These are phyloP conservation scores for Chaetoceros tenuissimus DNA, from an alignment of 108 stramenopile species.

Conservation along the genomic window DNA sequence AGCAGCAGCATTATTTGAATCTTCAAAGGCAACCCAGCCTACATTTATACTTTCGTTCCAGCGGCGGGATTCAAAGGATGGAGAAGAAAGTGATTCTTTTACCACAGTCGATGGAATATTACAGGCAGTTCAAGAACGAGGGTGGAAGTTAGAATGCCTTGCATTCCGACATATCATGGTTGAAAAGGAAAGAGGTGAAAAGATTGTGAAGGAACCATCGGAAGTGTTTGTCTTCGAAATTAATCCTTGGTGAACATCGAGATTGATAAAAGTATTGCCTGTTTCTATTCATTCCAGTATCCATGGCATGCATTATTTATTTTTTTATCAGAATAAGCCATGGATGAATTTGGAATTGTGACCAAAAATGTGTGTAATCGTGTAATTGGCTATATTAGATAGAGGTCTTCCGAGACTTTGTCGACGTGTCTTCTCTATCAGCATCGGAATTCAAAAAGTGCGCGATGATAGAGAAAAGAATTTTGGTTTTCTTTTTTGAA, in stretches of 20 bases:
- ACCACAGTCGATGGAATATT: constrained; percentile 44
- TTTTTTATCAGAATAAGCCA: too few relatives aligned
- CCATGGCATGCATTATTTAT: too few relatives aligned
- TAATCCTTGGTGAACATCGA: background rate
- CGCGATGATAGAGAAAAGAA: too few relatives aligned
- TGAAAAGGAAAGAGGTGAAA: constrained; percentile 10
- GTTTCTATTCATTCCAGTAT: too few relatives aligned
- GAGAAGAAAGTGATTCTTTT: constrained; percentile 24
- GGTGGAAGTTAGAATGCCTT: constrained; percentile 53
- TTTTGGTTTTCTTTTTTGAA: too few relatives aligned
- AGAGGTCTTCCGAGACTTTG: too few relatives aligned
- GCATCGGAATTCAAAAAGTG: too few relatives aligned
- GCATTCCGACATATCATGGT: constrained; percentile 36
- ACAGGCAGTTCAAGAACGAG: constrained; percentile 24
- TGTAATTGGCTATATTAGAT: too few relatives aligned
- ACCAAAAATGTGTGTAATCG: too few relatives aligned
- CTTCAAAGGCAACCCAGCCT: constrained; percentile 13
- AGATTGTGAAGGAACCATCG: constrained; percentile 8
- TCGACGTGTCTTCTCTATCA: too few relatives aligned
- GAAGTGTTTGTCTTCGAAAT: constrained; percentile 46
- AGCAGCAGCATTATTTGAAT: constrained; percentile 30
- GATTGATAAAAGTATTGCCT: too few relatives aligned
- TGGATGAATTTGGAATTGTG: too few relatives aligned
- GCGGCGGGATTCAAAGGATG: constrained; percentile 38
- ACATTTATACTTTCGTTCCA: constrained; percentile 57